phyloP scores from a whole-genome alignment of 1,284 basidiomycete species.

The Leccinum fallax region DNA sequence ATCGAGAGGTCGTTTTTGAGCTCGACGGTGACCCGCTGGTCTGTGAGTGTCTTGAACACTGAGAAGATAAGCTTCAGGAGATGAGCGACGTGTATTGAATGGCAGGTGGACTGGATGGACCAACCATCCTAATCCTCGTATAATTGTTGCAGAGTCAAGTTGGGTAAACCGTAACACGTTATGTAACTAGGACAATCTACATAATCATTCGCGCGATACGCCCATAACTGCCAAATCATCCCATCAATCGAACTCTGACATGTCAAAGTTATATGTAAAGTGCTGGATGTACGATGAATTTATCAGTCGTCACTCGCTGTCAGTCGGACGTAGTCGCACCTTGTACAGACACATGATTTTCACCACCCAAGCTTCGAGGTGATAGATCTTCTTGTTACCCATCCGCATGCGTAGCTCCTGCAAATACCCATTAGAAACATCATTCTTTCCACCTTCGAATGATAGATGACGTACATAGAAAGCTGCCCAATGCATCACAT shows the following conservation, averaged over 20 bases:
- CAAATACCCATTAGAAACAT: background rate
- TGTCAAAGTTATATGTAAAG: constrained; percentile 61
- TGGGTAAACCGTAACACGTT: background rate
- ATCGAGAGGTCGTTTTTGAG: constrained; percentile 99
- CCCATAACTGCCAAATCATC: background rate
- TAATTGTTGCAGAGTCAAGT: background rate
- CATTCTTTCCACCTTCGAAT: background rate
- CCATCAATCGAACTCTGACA: constrained; percentile 57
- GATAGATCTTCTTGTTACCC: constrained; percentile 94
- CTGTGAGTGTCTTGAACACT: constrained; percentile 99
- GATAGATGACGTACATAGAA: constrained; percentile 72
- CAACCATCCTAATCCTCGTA: constrained; percentile 23
- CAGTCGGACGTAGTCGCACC: constrained; percentile 38
- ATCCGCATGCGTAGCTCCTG: constrained; percentile 90
- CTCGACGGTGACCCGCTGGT: constrained; percentile 96
- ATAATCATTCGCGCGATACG: background rate
- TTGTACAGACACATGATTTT: constrained; percentile 84
- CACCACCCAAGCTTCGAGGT: constrained; percentile 91
- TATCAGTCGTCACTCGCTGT: constrained; percentile 18
- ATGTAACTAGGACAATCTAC: constrained; percentile 18
- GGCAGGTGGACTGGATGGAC: constrained; percentile 8
- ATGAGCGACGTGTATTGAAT: constrained; percentile 13
- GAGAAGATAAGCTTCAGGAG: constrained; percentile 85
- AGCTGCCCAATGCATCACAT: constrained; percentile 96
- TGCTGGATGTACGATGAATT: constrained; percentile 34